A percentile compares a stretch with the other conserved stretches of the same genome.
These are phyloP conservation scores for Rhodosporidiobolus sp. DNA, from an alignment of 768 basidiomycete species.

Conservation along the genomic window DNA sequence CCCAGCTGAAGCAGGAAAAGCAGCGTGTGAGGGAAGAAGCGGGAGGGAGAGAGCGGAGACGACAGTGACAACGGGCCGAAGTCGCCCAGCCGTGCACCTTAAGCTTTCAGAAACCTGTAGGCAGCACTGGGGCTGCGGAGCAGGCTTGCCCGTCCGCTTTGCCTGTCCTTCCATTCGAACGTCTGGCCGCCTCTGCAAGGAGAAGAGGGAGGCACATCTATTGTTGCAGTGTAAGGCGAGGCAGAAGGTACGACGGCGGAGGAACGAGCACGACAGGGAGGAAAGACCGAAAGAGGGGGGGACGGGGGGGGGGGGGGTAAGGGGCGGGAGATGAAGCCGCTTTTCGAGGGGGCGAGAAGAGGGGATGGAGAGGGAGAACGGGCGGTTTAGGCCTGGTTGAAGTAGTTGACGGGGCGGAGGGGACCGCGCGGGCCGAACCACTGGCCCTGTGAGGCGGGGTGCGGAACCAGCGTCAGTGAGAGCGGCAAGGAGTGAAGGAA, in stretches of 20 bases:
- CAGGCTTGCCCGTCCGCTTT: too few species aligned
- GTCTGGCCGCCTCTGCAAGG: too few species aligned
- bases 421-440: conserved; percentile 32
- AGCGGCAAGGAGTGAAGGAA: too few species aligned
- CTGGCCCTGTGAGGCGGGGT: conserved; percentile 4
- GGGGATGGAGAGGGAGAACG: not conserved
- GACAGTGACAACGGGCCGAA: too few species aligned
- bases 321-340: not conserved
- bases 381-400: not conserved
- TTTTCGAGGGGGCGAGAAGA: not conserved
- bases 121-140: too few species aligned
- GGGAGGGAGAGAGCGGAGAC: too few species aligned
- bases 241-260: not conserved
- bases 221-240: not conserved
- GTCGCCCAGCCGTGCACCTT: too few species aligned
- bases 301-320: not conserved
- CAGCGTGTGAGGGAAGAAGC: too few species aligned
- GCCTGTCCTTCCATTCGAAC: too few species aligned
- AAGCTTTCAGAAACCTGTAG: too few species aligned
- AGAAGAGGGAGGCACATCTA: not conserved
- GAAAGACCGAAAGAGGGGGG: not conserved
- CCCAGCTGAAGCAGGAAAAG: too few species aligned
- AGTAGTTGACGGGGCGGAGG: conserved; percentile 21
- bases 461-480: too few species aligned
- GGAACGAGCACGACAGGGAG: not conserved